A percentile compares a stretch with the other conserved stretches of the same genome.
Evolutionary conservation across 306 rosid species (phyloP).

Genomic region (peach (Prunus persica)): DNA sequence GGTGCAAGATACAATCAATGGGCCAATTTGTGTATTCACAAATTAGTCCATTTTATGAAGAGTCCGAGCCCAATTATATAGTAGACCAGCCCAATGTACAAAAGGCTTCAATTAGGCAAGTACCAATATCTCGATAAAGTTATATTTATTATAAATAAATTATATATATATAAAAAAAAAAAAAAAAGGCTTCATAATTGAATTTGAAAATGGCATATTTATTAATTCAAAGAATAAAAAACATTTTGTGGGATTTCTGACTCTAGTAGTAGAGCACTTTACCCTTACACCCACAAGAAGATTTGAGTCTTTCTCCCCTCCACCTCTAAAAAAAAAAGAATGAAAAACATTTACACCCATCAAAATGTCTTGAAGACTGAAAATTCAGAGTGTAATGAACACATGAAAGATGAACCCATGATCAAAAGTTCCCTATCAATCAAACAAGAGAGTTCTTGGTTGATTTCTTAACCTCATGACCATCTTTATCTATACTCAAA

Average conservation of each 20-base stretch:
- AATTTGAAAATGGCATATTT: neutral
- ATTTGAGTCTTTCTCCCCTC: neutral
- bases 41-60: neutral
- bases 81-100: neutral
- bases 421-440: slow-evolving; percentile 2
- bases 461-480: slow-evolving; percentile 65
- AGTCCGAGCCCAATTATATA: no score
- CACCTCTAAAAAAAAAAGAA: neutral
- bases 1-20: neutral
- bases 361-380: slow-evolving; percentile 9
- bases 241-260: neutral
- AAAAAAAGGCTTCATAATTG: neutral
- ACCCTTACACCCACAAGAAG: neutral
- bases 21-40: neutral
- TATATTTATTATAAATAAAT: no score
- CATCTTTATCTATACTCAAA: slow-evolving; percentile 65
- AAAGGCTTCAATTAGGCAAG: neutral
- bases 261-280: neutral
- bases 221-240: slow-evolving; percentile 1
- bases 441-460: slow-evolving; percentile 78
- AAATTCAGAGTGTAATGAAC: slow-evolving; percentile 1
- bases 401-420: neutral
- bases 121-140: neutral
- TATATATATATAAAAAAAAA: no score
- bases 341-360: slow-evolving; percentile 17